These are phyloP conservation scores for Scheffersomyces parashehatae DNA, from an alignment of 1,139 yeast genomes.

Conservation along the genomic window DNA sequence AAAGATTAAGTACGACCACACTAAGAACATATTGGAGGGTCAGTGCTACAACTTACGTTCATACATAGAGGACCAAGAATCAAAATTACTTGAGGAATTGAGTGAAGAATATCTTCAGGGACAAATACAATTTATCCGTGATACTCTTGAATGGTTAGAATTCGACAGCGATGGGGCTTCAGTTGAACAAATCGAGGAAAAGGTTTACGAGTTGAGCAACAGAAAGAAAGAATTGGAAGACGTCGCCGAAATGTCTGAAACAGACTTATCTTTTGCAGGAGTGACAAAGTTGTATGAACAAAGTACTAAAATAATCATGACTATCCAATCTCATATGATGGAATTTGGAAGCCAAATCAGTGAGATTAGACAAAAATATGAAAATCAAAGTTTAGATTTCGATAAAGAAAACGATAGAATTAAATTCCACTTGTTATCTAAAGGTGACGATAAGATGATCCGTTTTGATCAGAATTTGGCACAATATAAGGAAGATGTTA, in stretches of 20 bases:
- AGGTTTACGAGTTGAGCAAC: slow-evolving; percentile 20
- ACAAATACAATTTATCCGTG: slow-evolving; percentile 34
- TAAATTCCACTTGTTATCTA: slow-evolving; percentile 28
- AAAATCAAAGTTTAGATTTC: slow-evolving; percentile 46
- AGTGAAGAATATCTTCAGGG: slow-evolving; percentile 32
- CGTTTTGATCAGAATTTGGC: slow-evolving; percentile 35
- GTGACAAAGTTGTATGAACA: slow-evolving; percentile 43
- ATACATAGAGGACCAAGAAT: slow-evolving; percentile 50
- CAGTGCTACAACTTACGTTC: slow-evolving; percentile 58
- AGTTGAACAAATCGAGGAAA: slow-evolving; percentile 37
- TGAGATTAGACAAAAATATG: slow-evolving; percentile 41
- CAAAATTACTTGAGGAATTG: slow-evolving; percentile 33
- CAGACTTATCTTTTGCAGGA: slow-evolving; percentile 35
- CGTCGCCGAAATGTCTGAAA: slow-evolving; percentile 23
- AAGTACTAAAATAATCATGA: slow-evolving; percentile 38
- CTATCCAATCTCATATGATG: slow-evolving; percentile 46
- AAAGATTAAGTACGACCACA: slow-evolving; percentile 47
- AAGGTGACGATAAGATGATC: slow-evolving; percentile 38
- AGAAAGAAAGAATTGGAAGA: slow-evolving; percentile 23
- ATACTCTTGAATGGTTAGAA: slow-evolving; percentile 76
- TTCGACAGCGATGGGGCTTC: slow-evolving; percentile 63
- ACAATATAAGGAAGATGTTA: slow-evolving; percentile 36
- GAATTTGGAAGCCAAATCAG: slow-evolving; percentile 46
- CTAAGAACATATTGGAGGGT: slow-evolving; percentile 58
- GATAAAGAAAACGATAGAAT: slow-evolving; percentile 49